Evolutionary conservation across 73 alveolate genomes (phyloP).

Genomic region (Tetrahymena thermophila): DNA sequence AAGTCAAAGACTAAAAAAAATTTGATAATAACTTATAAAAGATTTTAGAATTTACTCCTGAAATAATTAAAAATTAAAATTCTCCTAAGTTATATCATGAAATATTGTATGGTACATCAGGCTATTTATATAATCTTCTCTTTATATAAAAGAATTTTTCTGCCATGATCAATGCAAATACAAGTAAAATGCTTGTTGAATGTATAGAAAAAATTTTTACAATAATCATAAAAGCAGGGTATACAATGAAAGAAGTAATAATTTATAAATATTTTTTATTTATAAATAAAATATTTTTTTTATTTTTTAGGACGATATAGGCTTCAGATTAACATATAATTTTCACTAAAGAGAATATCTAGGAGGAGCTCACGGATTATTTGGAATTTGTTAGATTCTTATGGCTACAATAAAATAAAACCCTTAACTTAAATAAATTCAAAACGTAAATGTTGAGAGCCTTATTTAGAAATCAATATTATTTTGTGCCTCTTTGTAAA

Average conservation of each 20-base stretch:
- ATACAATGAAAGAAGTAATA: neutral
- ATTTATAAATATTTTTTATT: neutral
- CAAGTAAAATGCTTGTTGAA: slow-evolving; percentile 2
- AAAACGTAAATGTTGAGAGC: neutral
- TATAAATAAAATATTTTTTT: neutral
- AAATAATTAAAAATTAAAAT: neutral
- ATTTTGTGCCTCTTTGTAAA: neutral
- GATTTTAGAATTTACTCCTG: neutral
- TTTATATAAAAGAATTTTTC: slow-evolving; percentile 50
- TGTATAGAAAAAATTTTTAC: neutral
- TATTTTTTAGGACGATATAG: neutral
- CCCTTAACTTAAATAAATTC: slow-evolving; percentile 20
- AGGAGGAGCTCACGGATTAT: slow-evolving; percentile 98
- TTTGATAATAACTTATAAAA: neutral
- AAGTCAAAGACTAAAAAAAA: neutral
- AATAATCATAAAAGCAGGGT: slow-evolving; percentile 1
- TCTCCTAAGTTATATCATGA: slow-evolving; percentile 60
- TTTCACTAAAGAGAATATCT: slow-evolving; percentile 45
- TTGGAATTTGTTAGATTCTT: slow-evolving; percentile 77
- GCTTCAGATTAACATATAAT: neutral
- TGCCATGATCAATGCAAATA: slow-evolving; percentile 6
- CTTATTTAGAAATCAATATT: neutral
- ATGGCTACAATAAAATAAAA: slow-evolving; percentile 51
- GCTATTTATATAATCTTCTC: slow-evolving; percentile 80
- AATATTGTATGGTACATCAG: slow-evolving; percentile 90